Percentiles rank a stretch among this genome's conserved stretches.
These are phyloP conservation scores for Naganishia sp. DNA, from an alignment of 1,284 basidiomycete species.

Conservation along the genomic window DNA sequence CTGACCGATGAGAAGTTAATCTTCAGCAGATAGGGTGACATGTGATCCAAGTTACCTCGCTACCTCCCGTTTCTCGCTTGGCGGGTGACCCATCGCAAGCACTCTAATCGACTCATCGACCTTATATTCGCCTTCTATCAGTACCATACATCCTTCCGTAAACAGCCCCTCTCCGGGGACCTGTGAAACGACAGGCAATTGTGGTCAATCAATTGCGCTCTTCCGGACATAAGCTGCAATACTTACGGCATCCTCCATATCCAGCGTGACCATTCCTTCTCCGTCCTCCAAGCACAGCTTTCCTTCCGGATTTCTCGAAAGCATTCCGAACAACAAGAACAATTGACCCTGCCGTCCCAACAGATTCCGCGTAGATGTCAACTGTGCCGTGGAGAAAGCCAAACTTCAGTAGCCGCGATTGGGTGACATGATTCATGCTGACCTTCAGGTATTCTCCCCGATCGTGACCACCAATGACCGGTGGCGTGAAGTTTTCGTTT, in stretches of 20 bases:
- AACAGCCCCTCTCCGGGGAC: constrained; percentile 95
- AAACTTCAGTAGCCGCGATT: background rate
- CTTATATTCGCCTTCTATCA: constrained; percentile 96
- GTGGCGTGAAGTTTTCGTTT: constrained; percentile 95
- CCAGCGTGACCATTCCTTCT: constrained; percentile 85
- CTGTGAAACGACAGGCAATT: constrained; percentile 53
- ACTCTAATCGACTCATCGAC: constrained; percentile 85
- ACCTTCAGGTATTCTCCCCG: constrained; percentile 82
- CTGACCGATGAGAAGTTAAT: constrained; percentile 52
- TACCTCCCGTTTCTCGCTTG: constrained; percentile 80
- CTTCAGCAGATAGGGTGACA: background rate
- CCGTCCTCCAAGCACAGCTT: constrained; percentile 88
- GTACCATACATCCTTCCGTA: constrained; percentile 91
- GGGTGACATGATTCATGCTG: constrained; percentile 3
- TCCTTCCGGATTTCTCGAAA: constrained; percentile 85
- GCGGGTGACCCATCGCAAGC: constrained; percentile 94
- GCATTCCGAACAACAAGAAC: constrained; percentile 92
- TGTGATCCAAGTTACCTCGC: constrained; percentile 65
- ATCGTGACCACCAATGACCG: constrained; percentile 82
- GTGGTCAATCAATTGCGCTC: constrained; percentile 24
- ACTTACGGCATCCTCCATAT: constrained; percentile 81
- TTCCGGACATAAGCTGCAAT: constrained; percentile 20
- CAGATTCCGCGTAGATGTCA: constrained; percentile 94
- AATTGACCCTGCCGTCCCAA: constrained; percentile 85
- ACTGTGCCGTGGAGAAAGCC: constrained; percentile 55